Conservation (phyloP, 2,329 filamentous ascomycete species). For the Hymenoscyphus fructigenus region DNA sequence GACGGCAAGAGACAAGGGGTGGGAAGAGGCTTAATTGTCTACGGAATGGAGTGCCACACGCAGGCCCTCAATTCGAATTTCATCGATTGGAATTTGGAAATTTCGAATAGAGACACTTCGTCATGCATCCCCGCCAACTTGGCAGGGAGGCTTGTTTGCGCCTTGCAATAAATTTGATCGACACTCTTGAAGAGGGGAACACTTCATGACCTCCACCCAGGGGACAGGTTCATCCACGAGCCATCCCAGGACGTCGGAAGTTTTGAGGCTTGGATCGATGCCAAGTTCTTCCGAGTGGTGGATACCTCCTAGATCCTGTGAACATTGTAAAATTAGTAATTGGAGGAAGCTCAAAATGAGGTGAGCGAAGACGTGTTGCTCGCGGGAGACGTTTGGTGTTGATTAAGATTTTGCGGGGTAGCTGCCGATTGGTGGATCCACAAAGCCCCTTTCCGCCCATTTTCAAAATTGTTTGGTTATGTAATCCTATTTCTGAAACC, state of each 20-base stretch:
- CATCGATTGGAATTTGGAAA: neutral
- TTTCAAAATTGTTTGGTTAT: neutral
- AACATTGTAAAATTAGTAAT: neutral
- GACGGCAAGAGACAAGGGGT: neutral
- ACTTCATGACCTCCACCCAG: too few species aligned
- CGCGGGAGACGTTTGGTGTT: neutral
- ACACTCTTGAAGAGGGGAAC: neutral
- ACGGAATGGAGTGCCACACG: neutral
- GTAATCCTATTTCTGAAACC: neutral
- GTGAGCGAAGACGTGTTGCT: neutral
- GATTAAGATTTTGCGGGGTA: neutral
- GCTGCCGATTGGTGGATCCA: neutral
- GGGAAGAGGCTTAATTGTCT: neutral
- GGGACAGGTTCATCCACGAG: too few species aligned
- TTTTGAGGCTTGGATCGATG: neutral
- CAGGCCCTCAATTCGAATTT: neutral
- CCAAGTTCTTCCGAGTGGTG: conserved; percentile 1
- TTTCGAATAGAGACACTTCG: neutral
- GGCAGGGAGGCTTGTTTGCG: conserved; percentile 3
- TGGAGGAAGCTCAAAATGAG: neutral
- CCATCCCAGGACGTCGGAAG: neutral
- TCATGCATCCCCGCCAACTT: conserved; percentile 2
- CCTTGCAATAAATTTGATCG: neutral
- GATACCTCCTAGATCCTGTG: neutral
- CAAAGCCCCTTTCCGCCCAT: neutral